A percentile compares a stretch with the other conserved stretches of the same genome.
These are phyloP conservation scores for Hordeum marinum DNA, from an alignment of 176 grass and related monocot species.

Conservation along the genomic window DNA sequence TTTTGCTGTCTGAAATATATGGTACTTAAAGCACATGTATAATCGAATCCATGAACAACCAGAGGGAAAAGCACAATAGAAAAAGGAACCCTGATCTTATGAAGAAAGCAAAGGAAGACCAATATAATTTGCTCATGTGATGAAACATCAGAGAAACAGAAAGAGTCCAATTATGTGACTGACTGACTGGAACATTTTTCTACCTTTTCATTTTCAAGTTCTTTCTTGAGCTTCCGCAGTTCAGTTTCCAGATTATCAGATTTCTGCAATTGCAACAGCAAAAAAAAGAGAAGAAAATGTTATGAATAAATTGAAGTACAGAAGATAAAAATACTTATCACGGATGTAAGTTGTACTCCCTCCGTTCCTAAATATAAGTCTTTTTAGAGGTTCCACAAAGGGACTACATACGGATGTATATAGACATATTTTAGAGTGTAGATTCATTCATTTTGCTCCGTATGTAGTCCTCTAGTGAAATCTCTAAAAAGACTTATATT, in stretches of 20 bases:
- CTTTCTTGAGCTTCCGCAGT: conserved; percentile 67
- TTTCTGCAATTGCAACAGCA: conserved; percentile 55
- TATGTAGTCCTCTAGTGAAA: too few species aligned
- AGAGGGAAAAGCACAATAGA: background rate
- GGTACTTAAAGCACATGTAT: too few species aligned
- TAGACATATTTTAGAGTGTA: too few species aligned
- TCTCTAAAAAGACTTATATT: too few species aligned
- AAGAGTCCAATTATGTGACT: conserved; percentile 1
- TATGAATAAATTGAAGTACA: background rate
- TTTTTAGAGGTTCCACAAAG: too few species aligned
- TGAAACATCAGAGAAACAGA: background rate
- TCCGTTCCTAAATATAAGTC: too few species aligned
- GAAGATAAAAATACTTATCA: background rate
- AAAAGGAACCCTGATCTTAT: background rate
- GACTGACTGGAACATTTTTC: conserved; percentile 31
- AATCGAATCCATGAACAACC: background rate
- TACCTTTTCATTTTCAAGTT: conserved; percentile 98
- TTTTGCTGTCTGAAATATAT: background rate
- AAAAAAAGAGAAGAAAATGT: background rate
- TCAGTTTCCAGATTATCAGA: conserved; percentile 68
- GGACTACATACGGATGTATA: too few species aligned
- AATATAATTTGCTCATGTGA: background rate
- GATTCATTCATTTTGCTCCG: too few species aligned
- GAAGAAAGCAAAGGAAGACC: background rate
- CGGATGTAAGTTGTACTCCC: conserved; percentile 6